Evolutionary conservation across 176 grass and related monocot genomes (phyloP), one percentile per base, ranked within the genome.

Genomic region (Eragrostis nindensis): DNA sequence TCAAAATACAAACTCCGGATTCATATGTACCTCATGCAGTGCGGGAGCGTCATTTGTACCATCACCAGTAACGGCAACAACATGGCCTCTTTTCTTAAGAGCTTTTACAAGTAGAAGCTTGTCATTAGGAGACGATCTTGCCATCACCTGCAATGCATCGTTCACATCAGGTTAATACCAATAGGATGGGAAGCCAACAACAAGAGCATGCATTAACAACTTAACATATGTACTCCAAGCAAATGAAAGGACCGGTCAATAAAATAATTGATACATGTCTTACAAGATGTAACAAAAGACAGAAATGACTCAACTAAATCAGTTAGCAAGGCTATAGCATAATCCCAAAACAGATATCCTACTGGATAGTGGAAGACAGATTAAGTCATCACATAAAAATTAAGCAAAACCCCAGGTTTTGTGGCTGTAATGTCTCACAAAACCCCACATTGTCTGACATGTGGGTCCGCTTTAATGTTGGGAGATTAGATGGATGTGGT

Each of bases 11-110:
- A 80, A 82, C 15, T 43, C 75, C 39, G 3, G 8, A 46, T 36
- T 8, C 40, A 68, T 12, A 45, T 44, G 44, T 64, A 99, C 96
- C 92, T 99, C 96, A 11, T 95, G 86, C 50, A 99, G 76, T 65
- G 96, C 92, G 67, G 96, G 96, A 91, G 96, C 96, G 79, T 99
- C 96, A 48, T 99, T 99, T 70, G 92, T 95, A 30, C 96, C 96
- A 76, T 99, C 96, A 76, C 92, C 96, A 86, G 96, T 99, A 64
- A 99, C 96, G 65, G 96, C 96, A 80, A 99, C 92, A 1, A 99
- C 90, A 86, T 95, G 29, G 3, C 85, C 94, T 49, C 4, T 90
- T 70, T 84, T 99, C 89, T 89, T 95, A 75, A 99, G 83, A 72
- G 92, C 88, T 82, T 93, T 88, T 40, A 99, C 96, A 54, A 99